Evolutionary conservation across 345 rosid genomes (phyloP).

Genomic region (Eucalyptus shirleyi): DNA sequence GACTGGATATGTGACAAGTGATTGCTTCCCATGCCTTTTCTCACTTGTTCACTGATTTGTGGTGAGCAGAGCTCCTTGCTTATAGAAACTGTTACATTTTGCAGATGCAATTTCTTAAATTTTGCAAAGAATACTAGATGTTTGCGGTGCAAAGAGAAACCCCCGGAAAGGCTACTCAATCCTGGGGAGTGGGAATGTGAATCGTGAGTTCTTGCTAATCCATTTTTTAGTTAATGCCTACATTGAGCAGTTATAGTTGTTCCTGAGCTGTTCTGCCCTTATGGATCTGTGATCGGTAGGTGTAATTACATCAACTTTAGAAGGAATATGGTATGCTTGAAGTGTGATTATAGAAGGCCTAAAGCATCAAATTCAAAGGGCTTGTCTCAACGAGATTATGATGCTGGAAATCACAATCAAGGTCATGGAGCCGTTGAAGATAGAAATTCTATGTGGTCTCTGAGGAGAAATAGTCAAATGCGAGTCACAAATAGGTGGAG

Average conservation of each 20-base stretch:
- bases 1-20: constrained; percentile 87
- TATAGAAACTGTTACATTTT: not conserved
- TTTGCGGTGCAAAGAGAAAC: constrained; percentile 64
- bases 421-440: not conserved
- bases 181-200: constrained; percentile 98
- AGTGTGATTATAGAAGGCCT: constrained; percentile 70
- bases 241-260: not conserved
- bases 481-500: constrained; percentile 25
- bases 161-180: constrained; percentile 63
- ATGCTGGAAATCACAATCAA: not conserved
- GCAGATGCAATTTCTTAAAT: constrained; percentile 80
- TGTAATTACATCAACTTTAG: constrained; percentile 85
- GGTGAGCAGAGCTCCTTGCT: not conserved
- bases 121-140: constrained; percentile 82
- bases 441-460: not conserved
- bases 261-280: not conserved
- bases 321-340: constrained; percentile 71
- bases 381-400: not conserved
- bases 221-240: not conserved
- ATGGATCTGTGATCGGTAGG: constrained; percentile 11
- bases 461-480: not conserved
- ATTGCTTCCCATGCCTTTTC: not conserved
- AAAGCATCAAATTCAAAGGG: constrained; percentile 26
- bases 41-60: not conserved
- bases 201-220: constrained; percentile 46